Conservation (phyloP, 352 stramenopile species). For the Thalassiosira mediterranea region DNA sequence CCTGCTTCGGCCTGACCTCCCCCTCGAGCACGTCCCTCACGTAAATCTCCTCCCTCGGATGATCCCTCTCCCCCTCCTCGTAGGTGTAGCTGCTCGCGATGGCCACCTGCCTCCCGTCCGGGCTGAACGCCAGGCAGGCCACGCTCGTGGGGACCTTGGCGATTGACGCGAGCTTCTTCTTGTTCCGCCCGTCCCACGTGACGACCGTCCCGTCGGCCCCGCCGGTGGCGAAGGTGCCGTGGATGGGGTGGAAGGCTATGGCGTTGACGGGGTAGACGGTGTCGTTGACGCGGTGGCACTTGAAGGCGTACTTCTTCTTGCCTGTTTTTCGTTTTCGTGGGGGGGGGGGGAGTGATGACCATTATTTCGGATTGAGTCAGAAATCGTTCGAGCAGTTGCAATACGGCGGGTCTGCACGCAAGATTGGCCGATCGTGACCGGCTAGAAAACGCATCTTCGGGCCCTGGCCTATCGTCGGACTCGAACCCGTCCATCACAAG, state of each 20-base stretch:
- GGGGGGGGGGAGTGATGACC: slow-evolving; percentile 4
- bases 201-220: slow-evolving; percentile 90
- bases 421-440: too few species aligned
- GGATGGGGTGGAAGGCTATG: slow-evolving; percentile 92
- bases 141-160: slow-evolving; percentile 86
- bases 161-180: slow-evolving; percentile 91
- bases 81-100: slow-evolving; percentile 96
- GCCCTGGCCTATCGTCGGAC: too few species aligned
- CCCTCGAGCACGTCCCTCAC: slow-evolving; percentile 88
- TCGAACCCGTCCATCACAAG: too few species aligned
- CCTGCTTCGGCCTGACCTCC: slow-evolving; percentile 85
- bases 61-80: slow-evolving; percentile 96
- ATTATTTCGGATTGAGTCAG: too few species aligned
- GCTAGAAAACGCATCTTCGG: too few species aligned
- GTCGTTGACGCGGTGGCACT: slow-evolving; percentile 93
- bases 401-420: too few species aligned
- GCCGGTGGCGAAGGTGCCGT: slow-evolving; percentile 94
- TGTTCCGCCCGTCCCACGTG: slow-evolving; percentile 94
- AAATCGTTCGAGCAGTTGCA: too few species aligned
- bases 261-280: slow-evolving; percentile 95
- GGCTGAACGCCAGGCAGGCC: slow-evolving; percentile 92
- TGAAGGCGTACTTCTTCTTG: slow-evolving; percentile 95
- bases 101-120: slow-evolving; percentile 91
- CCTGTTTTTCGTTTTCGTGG: slow-evolving; percentile 65
- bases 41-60: slow-evolving; percentile 93